These are phyloP conservation scores for Ogataea ganodermae DNA, from an alignment of 805 yeast species.

Conservation along the genomic window DNA sequence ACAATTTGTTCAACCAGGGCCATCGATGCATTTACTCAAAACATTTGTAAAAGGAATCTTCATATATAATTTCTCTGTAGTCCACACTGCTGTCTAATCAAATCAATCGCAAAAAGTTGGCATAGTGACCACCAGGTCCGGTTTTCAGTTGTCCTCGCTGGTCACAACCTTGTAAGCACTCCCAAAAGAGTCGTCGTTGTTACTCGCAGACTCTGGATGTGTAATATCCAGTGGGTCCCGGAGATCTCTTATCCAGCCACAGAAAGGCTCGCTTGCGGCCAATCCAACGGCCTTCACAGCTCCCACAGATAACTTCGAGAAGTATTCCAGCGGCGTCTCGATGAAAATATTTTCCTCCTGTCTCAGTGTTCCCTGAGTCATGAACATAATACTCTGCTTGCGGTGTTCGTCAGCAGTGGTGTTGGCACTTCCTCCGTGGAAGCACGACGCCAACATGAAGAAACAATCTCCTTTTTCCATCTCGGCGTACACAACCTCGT, in stretches of 20 bases:
- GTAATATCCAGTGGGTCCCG: neutral
- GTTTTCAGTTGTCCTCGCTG: too few species aligned
- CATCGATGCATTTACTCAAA: too few species aligned
- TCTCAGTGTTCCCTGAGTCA: conserved; percentile 23
- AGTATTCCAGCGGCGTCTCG: conserved; percentile 16
- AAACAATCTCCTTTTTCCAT: conserved; percentile 30
- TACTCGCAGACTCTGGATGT: neutral
- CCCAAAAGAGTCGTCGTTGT: conserved; percentile 3
- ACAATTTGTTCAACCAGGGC: too few species aligned
- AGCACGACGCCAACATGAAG: conserved; percentile 27
- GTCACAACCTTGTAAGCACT: neutral
- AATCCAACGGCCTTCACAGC: conserved; percentile 16
- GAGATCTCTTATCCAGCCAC: conserved; percentile 3
- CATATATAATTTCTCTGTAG: too few species aligned
- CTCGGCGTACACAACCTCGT: conserved; percentile 24
- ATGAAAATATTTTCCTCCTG: conserved; percentile 31
- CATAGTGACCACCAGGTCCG: too few species aligned
- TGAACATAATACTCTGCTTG: conserved; percentile 19
- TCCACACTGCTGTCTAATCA: neutral
- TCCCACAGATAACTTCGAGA: conserved; percentile 10
- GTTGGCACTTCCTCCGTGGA: conserved; percentile 31
- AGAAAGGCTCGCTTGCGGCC: conserved; percentile 11
- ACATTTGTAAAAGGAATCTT: too few species aligned
- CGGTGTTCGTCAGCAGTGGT: conserved; percentile 25
- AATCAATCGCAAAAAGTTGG: neutral